Evolutionary conservation across 352 stramenopile genomes (phyloP).

Genomic region (Phytophthora citrophthora): DNA sequence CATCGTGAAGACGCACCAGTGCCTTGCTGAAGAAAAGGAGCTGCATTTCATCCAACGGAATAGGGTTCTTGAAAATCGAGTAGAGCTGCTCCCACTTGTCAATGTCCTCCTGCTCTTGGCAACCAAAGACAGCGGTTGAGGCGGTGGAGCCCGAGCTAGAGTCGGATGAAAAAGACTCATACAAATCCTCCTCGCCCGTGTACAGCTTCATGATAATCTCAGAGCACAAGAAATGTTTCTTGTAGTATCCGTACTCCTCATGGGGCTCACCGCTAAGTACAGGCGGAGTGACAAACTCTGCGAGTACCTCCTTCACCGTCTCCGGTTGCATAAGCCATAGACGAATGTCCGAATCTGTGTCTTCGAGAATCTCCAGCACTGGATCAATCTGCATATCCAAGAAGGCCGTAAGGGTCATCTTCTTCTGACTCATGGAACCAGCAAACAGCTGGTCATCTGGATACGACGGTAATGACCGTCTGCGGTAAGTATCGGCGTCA

Average conservation of each 20-base stretch:
- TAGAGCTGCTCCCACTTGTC: conserved; percentile 86
- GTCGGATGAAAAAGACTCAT: conserved; percentile 89
- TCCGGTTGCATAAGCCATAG: conserved; percentile 83
- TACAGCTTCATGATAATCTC: conserved; percentile 93
- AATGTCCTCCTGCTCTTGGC: conserved; percentile 73
- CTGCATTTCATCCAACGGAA: conserved; percentile 87
- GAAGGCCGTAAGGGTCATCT: conserved; percentile 70
- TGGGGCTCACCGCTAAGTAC: conserved; percentile 77
- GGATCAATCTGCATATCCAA: conserved; percentile 87
- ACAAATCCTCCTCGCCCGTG: conserved; percentile 87
- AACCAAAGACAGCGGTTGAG: conserved; percentile 78
- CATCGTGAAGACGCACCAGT: conserved; percentile 85
- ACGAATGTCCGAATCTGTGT: conserved; percentile 86
- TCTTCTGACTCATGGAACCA: conserved; percentile 58
- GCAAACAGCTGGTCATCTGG: conserved; percentile 66
- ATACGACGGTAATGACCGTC: conserved; percentile 76
- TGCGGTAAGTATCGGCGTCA: conserved; percentile 74
- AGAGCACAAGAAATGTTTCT: conserved; percentile 88
- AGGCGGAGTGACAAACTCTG: conserved; percentile 82
- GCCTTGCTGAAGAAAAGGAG: conserved; percentile 89
- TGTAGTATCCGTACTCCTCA: conserved; percentile 91
- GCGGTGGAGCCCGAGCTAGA: conserved; percentile 75
- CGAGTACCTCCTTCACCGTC: conserved; percentile 79
- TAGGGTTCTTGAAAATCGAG: conserved; percentile 79
- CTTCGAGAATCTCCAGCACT: conserved; percentile 86